Evolutionary conservation across 352 stramenopile species (phyloP).

Genomic region (Phytophthora niederhauseri): DNA sequence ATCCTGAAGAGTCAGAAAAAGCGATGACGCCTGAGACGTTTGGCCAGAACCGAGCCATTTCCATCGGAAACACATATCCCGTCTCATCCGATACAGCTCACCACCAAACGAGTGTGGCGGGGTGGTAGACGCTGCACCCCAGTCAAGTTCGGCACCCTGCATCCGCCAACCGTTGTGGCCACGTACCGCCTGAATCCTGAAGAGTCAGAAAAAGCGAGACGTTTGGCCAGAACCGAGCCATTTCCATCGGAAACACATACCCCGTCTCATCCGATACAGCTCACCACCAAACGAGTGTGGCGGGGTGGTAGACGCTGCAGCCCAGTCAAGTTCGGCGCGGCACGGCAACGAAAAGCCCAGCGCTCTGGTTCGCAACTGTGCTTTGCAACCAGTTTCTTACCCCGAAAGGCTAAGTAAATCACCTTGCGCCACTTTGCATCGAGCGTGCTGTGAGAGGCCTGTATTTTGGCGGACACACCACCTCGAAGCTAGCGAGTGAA

Average conservation of each 20-base stretch:
- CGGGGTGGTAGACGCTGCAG: no score
- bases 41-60: constrained; percentile 20
- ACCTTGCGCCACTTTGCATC: constrained; percentile 9
- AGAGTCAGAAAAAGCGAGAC: constrained; percentile 31
- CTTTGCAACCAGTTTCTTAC: constrained; percentile 11
- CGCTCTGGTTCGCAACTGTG: constrained; percentile 3
- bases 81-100: background rate
- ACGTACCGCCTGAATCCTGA: constrained; percentile 38
- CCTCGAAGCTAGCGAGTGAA: background rate
- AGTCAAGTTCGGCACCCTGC: constrained; percentile 6
- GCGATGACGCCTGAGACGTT: constrained; percentile 27
- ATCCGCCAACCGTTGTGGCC: constrained; percentile 26
- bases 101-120: background rate
- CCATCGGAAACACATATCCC: background rate
- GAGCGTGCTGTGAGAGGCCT: background rate
- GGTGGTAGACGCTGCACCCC: background rate
- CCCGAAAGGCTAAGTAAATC: constrained; percentile 4
- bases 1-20: constrained; percentile 39
- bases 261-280: background rate
- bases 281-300: background rate
- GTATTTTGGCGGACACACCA: background rate
- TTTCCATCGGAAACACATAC: background rate
- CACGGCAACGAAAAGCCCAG: background rate
- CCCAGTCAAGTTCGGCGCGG: background rate
- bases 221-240: constrained; percentile 29